Base-by-base conservation (phyloP, 2,329 filamentous ascomycete species). In the Arthroderma sp. region DNA sequence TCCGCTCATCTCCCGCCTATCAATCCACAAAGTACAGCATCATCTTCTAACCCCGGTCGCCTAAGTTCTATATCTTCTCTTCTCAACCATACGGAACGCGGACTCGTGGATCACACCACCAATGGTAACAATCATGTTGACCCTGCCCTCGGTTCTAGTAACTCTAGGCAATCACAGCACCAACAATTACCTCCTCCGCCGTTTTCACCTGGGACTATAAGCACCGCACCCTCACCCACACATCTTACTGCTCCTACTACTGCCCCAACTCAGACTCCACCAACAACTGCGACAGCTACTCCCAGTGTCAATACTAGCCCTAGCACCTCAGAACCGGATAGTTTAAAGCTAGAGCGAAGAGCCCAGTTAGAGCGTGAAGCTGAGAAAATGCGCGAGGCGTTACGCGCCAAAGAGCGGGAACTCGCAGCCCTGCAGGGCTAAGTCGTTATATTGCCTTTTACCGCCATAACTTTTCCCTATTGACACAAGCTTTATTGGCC, bases 21-120 rank as follows among this genome's bases (percentile, higher is more conserved):
- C 43, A 64, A 52, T 39, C 49, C 46, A 36, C 31, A 40, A 1
- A 30, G 39, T 10, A 8, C 46, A 8, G 22, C 48, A 8, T 58
- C 57, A 4, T 52, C 50, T 28, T 53, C 58, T 28, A 58, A 61
- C n/a, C 75, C 36, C 73, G 82, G 58, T 27, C 77, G 83, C 9
- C 64, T 86, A 3, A 84, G 80, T 11, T 85, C 82, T 3, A 87
- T 87, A 49, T 83, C 80, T 51, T 83, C 82, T 4, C 81, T 87
- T 38, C 65, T 88, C 8, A 87, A 86, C 50, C 78, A 78, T 31
- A 57, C 41, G 44, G 51, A 32, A 56, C 55, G 5, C 49, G 48
- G 34, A n/a, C 44, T 46, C 39, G 36, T 45, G 27, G 58, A 62
- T n/a, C 15, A 22, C 15, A 22, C 15, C 15, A 3, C 15, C 15